Evolutionary conservation across 2,329 filamentous ascomycete genomes (phyloP).

Genomic region (Berkeleyomyces rouxiae): DNA sequence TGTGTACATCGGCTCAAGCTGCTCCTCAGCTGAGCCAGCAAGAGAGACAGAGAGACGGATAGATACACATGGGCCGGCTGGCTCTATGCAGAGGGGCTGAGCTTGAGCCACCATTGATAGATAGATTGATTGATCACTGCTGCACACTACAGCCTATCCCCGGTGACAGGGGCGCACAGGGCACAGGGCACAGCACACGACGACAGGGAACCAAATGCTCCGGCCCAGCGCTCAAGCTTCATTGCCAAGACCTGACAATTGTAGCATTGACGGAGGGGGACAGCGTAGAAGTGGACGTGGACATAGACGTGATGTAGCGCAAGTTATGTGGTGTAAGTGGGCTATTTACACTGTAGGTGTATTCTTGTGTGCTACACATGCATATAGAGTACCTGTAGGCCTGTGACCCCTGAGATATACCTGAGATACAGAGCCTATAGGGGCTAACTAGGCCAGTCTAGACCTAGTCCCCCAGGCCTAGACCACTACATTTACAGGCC

Average conservation of each 20-base stretch:
- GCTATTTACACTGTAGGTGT: background rate
- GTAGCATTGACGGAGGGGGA: background rate
- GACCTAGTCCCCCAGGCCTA: background rate
- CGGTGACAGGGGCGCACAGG: background rate
- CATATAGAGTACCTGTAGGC: background rate
- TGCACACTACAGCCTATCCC: background rate
- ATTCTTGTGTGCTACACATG: too few relatives aligned
- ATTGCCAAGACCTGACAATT: background rate
- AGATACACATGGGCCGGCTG: background rate
- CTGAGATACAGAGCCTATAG: background rate
- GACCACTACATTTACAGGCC: background rate
- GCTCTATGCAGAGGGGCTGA: background rate
- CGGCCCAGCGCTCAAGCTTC: background rate
- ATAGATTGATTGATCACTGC: too few relatives aligned
- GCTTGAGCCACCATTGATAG: background rate
- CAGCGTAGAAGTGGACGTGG: background rate
- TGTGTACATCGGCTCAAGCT: background rate
- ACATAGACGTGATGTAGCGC: background rate
- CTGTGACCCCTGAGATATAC: too few relatives aligned
- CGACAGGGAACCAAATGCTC: too few relatives aligned
- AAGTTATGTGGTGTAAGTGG: too few relatives aligned
- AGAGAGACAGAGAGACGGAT: background rate
- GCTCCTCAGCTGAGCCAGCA: background rate
- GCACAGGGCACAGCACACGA: background rate
- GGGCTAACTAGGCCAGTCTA: background rate